Base-by-base conservation (phyloP, 768 basidiomycete species). In the Baorangia bicolor region DNA sequence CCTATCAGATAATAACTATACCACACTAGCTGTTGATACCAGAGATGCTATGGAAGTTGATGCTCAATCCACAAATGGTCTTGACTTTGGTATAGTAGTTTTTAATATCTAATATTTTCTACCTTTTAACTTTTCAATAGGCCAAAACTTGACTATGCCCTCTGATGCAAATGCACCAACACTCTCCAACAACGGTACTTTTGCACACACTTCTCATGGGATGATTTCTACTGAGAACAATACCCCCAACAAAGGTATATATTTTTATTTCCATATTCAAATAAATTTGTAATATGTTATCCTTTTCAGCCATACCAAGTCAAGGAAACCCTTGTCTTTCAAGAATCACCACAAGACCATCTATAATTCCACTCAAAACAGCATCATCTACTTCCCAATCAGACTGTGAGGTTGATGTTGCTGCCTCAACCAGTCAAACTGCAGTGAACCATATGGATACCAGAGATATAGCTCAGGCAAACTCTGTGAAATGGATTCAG, bases 401-500 rank as follows among this genome's bases (percentile, higher is more conserved):
- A 28, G 14, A 40, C 5, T 35, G 18, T 21, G 2, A 1, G 1
- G 14, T 16, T 9, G 2, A 4, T 11, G 37, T 10, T 20, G 5
- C 5, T 37, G 18, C 16, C 10, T 23, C 31, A 30, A 56, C 14
- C 11, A 54, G 23, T 25, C 55, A 47, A 25, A 10, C 16, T 2
- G 25, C 2, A 41, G 2, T 2, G 1, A 28, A 3, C 6, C 37
- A 49, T 14, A 5, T 40, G 16, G 12, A 13, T 11, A 42, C 5
- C 1, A 42, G 13, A 35, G 23, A 7, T 11, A 5, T 6, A 10
- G 0, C 7, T 4, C 47, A 44, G 0, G 3, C 2, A 21, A 5
- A 6, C 7, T 48, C n/a, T n/a, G n/a, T 56, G 14, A 8, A 14
- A 4, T 55, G 27, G 14, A 42, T 69, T 39, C 59, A 58, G 12